A percentile compares a stretch with the other conserved stretches of the same genome.
Evolutionary conservation across 225 moss, liverwort and hornwort genomes (phyloP).

Genomic region (Climacium dendroides): DNA sequence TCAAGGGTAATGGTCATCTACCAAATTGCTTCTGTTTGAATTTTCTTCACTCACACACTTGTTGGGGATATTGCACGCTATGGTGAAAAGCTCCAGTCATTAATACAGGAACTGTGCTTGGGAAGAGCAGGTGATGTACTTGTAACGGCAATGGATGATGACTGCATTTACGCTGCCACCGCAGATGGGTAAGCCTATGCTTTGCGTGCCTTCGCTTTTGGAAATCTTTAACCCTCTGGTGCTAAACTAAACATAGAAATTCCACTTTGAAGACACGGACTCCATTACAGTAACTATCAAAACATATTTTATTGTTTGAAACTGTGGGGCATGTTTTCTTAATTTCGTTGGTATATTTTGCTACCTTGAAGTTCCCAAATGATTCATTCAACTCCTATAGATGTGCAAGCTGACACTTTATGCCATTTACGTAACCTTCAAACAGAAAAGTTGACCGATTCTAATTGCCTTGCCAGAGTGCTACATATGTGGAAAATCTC

Average conservation of each 20-base stretch:
- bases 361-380: neutral
- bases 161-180: conserved; percentile 24
- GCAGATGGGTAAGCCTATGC: conserved; percentile 22
- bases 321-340: neutral
- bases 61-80: neutral
- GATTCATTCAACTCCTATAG: neutral
- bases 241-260: neutral
- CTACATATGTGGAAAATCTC: conserved; percentile 20
- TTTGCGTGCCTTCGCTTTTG: neutral
- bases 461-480: conserved; percentile 4
- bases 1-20: conserved; percentile 17
- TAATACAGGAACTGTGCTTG: neutral
- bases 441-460: neutral
- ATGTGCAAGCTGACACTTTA: neutral
- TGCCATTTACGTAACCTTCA: neutral
- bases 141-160: conserved; percentile 13
- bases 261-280: neutral
- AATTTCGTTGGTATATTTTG: neutral
- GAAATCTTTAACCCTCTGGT: neutral
- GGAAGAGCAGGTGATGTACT: conserved; percentile 36
- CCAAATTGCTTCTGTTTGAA: neutral
- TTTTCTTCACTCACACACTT: neutral
- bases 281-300: neutral
- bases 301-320: neutral
- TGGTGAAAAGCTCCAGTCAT: neutral